phyloP scores from a whole-genome alignment of 164 flowering plant species.

The Hamamelis virginiana region DNA sequence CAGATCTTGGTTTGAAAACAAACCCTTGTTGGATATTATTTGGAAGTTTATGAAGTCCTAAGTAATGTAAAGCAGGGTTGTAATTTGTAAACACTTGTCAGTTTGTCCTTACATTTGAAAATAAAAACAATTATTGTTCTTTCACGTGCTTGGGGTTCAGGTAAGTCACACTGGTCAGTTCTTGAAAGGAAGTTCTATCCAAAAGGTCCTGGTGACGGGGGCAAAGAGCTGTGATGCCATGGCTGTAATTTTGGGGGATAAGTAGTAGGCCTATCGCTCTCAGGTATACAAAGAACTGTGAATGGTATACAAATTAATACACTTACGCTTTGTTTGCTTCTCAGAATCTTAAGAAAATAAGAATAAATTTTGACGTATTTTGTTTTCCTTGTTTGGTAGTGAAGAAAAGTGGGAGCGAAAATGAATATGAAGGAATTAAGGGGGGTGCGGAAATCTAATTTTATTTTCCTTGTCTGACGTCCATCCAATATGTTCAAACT shows the following conservation, averaged over 20 bases:
- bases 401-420: too few species aligned
- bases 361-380: too few species aligned
- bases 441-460: too few species aligned
- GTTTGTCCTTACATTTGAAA: background rate
- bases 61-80: slow-evolving; percentile 66
- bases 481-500: too few species aligned
- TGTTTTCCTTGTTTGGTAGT: too few species aligned
- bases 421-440: too few species aligned
- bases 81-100: background rate
- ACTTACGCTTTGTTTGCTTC: too few species aligned
- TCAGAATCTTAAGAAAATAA: too few species aligned
- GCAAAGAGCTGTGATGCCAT: slow-evolving; percentile 48
- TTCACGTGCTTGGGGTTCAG: slow-evolving; percentile 35
- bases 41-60: slow-evolving; percentile 58
- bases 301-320: too few species aligned
- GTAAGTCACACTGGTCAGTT: slow-evolving; percentile 54
- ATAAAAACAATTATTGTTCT: background rate
- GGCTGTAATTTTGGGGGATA: slow-evolving; percentile 60
- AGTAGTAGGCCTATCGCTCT: too few species aligned
- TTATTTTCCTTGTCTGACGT: too few species aligned
- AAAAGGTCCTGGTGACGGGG: slow-evolving; percentile 43
- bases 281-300: too few species aligned
- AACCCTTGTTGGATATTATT: slow-evolving; percentile 40
- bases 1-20: slow-evolving; percentile 22
- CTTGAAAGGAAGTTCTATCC: slow-evolving; percentile 37